Percentiles rank a stretch among this genome's conserved stretches.
Evolutionary conservation across 345 rosid species (phyloP).

Genomic region (Abelmoschus esculentus): DNA sequence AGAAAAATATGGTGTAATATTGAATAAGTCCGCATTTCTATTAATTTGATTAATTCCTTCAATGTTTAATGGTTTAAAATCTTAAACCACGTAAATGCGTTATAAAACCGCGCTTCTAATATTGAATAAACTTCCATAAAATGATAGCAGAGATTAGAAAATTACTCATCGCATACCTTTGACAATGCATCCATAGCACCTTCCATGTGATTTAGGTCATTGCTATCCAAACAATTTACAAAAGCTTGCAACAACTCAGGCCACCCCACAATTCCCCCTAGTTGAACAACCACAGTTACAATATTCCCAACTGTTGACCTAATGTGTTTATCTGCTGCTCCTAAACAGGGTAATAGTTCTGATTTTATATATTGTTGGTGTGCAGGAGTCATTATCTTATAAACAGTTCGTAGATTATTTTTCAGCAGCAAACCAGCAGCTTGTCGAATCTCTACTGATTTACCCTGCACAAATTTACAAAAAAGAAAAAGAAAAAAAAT

Average conservation of each 20-base stretch:
- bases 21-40: background rate
- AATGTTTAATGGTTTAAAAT: background rate
- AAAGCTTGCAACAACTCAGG: slow-evolving; percentile 86
- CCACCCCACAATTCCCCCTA: slow-evolving; percentile 71
- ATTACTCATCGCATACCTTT: slow-evolving; percentile 66
- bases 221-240: slow-evolving; percentile 74
- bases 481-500: background rate
- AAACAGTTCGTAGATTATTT: slow-evolving; percentile 70
- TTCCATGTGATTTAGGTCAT: slow-evolving; percentile 86
- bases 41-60: background rate
- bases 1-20: background rate
- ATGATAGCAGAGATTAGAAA: slow-evolving; percentile 5
- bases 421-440: slow-evolving; percentile 95
- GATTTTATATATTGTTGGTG: slow-evolving; percentile 39
- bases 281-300: slow-evolving; percentile 68
- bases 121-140: slow-evolving; percentile 5
- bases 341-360: slow-evolving; percentile 81
- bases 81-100: background rate
- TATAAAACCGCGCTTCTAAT: background rate
- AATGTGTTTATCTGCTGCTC: slow-evolving; percentile 77
- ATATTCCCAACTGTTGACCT: slow-evolving; percentile 89
- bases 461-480: slow-evolving; percentile 48
- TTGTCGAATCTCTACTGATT: slow-evolving; percentile 83
- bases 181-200: slow-evolving; percentile 98
- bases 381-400: slow-evolving; percentile 46